Percentiles rank a stretch among this genome's conserved stretches.
phyloP scores from a whole-genome alignment of 768 basidiomycete species.

The Dentipellis fragilis region DNA sequence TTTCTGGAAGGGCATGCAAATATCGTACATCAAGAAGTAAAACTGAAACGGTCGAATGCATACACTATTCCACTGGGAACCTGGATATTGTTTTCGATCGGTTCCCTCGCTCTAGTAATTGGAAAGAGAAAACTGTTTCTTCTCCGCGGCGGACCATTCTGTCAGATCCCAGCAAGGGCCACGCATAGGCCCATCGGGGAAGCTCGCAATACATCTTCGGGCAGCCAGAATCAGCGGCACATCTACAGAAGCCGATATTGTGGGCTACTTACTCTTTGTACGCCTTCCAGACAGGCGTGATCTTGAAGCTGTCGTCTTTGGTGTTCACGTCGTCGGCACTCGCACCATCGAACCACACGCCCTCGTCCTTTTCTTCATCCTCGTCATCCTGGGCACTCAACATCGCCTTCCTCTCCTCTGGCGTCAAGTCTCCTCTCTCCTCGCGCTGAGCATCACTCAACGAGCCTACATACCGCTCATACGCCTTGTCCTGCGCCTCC shows the following conservation, averaged over 20 bases:
- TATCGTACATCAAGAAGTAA: too few species aligned
- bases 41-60: too few species aligned
- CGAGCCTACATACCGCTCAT: neutral
- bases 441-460: neutral
- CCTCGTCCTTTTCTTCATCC: neutral
- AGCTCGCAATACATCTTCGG: neutral
- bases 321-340: neutral
- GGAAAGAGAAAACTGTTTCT: neutral
- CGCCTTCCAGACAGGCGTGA: neutral
- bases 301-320: neutral
- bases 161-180: neutral
- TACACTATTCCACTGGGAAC: too few species aligned
- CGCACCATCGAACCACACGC: neutral
- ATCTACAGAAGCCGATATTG: neutral
- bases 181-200: neutral
- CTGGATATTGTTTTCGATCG: too few species aligned
- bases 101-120: too few species aligned
- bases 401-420: neutral
- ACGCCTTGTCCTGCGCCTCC: neutral
- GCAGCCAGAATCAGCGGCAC: neutral
- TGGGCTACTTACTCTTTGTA: neutral
- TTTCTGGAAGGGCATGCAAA: too few species aligned
- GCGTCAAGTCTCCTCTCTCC: neutral
- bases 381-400: neutral
- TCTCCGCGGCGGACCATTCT: neutral